These are phyloP conservation scores for Calamus simplicifolius DNA, from an alignment of 176 grass and related monocot species.

Conservation along the genomic window DNA sequence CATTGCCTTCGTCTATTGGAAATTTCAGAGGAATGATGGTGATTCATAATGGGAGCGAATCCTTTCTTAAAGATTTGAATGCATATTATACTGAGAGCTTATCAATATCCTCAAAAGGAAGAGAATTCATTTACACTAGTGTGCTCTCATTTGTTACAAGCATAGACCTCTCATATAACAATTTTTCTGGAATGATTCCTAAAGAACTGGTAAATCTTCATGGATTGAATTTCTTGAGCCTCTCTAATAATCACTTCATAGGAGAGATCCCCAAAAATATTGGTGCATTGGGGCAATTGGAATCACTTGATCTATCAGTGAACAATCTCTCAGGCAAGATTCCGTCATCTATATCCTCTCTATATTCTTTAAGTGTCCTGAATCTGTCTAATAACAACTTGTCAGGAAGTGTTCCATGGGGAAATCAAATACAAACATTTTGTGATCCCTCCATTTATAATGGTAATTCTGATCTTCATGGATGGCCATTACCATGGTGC, in stretches of 20 bases:
- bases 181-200: no score
- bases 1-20: no score
- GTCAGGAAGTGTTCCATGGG: not conserved
- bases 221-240: no score
- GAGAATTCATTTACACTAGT: no score
- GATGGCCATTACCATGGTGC: not conserved
- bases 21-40: no score
- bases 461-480: not conserved
- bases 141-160: no score
- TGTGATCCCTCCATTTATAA: not conserved
- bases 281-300: not conserved
- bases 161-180: no score
- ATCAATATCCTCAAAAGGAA: no score
- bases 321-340: not conserved
- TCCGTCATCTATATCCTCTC: not conserved
- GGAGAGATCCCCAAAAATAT: not conserved
- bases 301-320: slow-evolving; percentile 4
- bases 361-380: not conserved
- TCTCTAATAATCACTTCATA: not conserved
- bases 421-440: not conserved
- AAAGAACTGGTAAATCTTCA: no score
- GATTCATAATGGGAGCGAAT: no score
- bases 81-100: no score
- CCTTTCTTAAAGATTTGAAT: no score
- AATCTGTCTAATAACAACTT: slow-evolving; percentile 7